Evolutionary conservation across 2,329 filamentous ascomycete genomes (phyloP).

Genomic region (Trichoderma sp.): DNA sequence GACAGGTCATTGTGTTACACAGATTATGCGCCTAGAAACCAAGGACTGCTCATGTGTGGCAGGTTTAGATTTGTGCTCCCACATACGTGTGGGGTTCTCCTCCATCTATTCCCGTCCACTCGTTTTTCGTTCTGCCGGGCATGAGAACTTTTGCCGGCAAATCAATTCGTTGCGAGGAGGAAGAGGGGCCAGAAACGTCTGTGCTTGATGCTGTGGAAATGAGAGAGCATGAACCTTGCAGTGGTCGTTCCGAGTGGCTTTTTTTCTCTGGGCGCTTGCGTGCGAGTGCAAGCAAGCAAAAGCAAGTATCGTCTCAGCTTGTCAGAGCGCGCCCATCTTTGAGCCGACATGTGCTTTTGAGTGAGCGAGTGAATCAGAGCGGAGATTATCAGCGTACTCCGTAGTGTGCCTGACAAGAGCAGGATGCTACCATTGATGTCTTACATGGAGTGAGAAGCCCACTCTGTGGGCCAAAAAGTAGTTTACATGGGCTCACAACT

Average conservation of each 20-base stretch:
- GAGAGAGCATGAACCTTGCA: background rate
- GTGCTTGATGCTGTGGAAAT: background rate
- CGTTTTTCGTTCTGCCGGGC: background rate
- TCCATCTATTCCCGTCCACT: background rate
- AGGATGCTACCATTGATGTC: background rate
- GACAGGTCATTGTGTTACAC: constrained; percentile 3
- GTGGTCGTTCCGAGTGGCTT: background rate
- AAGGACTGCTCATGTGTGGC: background rate
- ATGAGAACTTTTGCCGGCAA: background rate
- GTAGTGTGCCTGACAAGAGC: background rate
- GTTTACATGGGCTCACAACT: background rate
- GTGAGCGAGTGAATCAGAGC: background rate
- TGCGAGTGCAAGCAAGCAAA: background rate
- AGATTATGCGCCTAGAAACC: constrained; percentile 2
- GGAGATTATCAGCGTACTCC: background rate
- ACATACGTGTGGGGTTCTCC: background rate
- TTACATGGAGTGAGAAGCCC: background rate
- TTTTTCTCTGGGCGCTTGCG: background rate
- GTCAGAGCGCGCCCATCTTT: background rate
- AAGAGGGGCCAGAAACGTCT: background rate
- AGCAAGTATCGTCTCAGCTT: background rate
- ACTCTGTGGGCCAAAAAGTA: background rate
- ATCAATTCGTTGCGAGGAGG: background rate
- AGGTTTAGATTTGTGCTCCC: constrained; percentile 3
- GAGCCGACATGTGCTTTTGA: background rate